Conservation (phyloP, 139 green algal genomes). For the Eudorina sp. region DNA sequence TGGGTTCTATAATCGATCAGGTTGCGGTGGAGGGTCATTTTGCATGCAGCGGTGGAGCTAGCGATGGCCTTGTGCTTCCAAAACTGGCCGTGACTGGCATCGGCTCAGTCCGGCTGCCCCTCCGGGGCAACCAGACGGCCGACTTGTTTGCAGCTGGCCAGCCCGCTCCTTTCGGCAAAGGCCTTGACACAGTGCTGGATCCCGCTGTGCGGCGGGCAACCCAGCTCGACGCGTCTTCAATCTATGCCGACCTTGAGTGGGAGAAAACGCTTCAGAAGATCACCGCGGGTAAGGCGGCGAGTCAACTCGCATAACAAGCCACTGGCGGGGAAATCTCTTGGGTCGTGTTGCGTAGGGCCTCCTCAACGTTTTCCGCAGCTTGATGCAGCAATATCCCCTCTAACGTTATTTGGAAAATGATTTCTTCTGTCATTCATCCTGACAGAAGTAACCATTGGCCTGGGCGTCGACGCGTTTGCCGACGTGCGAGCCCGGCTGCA, state of each 20-base stretch:
- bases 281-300: not conserved
- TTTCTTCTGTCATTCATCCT: too few species aligned
- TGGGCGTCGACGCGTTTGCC: not conserved
- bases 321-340: too few species aligned
- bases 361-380: too few species aligned
- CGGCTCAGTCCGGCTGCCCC: not conserved
- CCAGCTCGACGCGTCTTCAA: not conserved
- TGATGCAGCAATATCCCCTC: too few species aligned
- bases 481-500: slow-evolving; percentile 25
- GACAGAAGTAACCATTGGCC: not conserved
- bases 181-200: slow-evolving; percentile 29
- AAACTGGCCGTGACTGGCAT: not conserved
- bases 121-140: not conserved
- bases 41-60: too few species aligned
- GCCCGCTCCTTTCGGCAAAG: slow-evolving; percentile 34
- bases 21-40: too few species aligned
- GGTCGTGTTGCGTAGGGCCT: too few species aligned
- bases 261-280: not conserved
- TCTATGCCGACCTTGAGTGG: slow-evolving; percentile 25
- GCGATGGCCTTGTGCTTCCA: not conserved
- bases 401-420: too few species aligned
- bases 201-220: too few species aligned
- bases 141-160: slow-evolving; percentile 1
- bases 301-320: too few species aligned
- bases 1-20: too few species aligned